Percentiles rank a stretch among this genome's conserved stretches.
Conservation (phyloP, 2,329 filamentous ascomycete species). For the Celoporthe dispersa region DNA sequence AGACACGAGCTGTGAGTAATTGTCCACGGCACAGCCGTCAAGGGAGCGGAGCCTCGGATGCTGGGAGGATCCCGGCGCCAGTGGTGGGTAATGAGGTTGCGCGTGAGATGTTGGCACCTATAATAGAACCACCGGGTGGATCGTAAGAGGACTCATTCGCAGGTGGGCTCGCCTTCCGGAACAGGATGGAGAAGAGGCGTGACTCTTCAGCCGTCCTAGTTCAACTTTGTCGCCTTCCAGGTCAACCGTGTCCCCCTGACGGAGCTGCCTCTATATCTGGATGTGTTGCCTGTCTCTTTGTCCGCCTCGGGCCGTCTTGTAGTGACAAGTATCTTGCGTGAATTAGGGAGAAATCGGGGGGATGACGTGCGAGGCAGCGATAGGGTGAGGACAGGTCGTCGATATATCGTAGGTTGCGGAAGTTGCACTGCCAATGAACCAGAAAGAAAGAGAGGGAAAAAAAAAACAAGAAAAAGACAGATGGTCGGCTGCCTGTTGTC, state of each 20-base stretch:
- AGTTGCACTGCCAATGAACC: constrained; percentile 6
- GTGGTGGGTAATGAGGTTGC: constrained; percentile 40
- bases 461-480: neutral
- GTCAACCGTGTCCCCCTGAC: constrained; percentile 6
- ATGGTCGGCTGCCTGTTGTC: neutral
- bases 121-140: constrained; percentile 42
- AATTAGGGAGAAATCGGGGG: neutral
- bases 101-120: constrained; percentile 39
- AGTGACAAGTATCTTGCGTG: neutral
- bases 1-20: constrained; percentile 26
- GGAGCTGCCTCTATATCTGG: neutral
- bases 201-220: constrained; percentile 50
- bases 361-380: constrained; percentile 4
- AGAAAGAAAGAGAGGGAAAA: neutral
- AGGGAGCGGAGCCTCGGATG: constrained; percentile 22
- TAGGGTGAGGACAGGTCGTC: constrained; percentile 8
- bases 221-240: constrained; percentile 30
- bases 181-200: constrained; percentile 49
- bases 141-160: constrained; percentile 48
- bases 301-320: neutral
- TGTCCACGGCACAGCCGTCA: constrained; percentile 30
- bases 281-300: neutral
- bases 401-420: constrained; percentile 15
- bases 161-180: constrained; percentile 41
- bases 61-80: constrained; percentile 35